phyloP scores from a whole-genome alignment of 1,284 basidiomycete species.

The Rhizopogon hawkerae region DNA sequence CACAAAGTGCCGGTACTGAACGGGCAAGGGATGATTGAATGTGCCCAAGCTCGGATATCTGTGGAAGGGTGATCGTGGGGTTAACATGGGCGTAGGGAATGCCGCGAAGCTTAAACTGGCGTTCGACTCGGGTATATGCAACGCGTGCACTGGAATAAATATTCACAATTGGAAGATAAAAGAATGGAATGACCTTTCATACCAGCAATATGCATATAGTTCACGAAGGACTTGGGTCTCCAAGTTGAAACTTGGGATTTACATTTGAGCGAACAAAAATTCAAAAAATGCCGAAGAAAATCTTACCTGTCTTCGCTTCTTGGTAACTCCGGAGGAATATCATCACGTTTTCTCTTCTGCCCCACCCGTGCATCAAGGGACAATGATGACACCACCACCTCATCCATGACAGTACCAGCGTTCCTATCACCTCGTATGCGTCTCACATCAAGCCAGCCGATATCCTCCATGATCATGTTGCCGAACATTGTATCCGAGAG shows the following conservation, averaged over 20 bases:
- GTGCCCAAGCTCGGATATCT: slow-evolving; percentile 41
- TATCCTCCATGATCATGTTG: slow-evolving; percentile 60
- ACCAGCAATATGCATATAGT: slow-evolving; percentile 78
- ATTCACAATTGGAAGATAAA: not conserved
- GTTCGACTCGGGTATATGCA: slow-evolving; percentile 82
- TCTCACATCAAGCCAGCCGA: slow-evolving; percentile 67
- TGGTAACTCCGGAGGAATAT: slow-evolving; percentile 5
- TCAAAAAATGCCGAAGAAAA: not conserved
- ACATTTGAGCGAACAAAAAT: not conserved
- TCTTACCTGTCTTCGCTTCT: slow-evolving; percentile 24
- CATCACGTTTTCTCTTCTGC: slow-evolving; percentile 32
- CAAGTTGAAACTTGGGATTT: slow-evolving; percentile 52
- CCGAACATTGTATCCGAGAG: slow-evolving; percentile 45
- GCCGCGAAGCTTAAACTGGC: slow-evolving; percentile 73
- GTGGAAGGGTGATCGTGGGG: slow-evolving; percentile 38
- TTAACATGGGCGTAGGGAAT: slow-evolving; percentile 75
- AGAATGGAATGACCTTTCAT: slow-evolving; percentile 14
- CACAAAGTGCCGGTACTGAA: slow-evolving; percentile 74
- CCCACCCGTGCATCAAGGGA: slow-evolving; percentile 20
- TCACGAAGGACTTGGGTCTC: slow-evolving; percentile 63
- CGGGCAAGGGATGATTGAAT: slow-evolving; percentile 62
- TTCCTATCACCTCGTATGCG: slow-evolving; percentile 45
- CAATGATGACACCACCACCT: slow-evolving; percentile 8
- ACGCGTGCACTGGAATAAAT: slow-evolving; percentile 63
- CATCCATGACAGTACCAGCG: slow-evolving; percentile 11